A percentile compares a stretch with the other conserved stretches of the same genome.
phyloP scores from a whole-genome alignment of 2,329 filamentous ascomycete species.

The Zopfia rhizophila region DNA sequence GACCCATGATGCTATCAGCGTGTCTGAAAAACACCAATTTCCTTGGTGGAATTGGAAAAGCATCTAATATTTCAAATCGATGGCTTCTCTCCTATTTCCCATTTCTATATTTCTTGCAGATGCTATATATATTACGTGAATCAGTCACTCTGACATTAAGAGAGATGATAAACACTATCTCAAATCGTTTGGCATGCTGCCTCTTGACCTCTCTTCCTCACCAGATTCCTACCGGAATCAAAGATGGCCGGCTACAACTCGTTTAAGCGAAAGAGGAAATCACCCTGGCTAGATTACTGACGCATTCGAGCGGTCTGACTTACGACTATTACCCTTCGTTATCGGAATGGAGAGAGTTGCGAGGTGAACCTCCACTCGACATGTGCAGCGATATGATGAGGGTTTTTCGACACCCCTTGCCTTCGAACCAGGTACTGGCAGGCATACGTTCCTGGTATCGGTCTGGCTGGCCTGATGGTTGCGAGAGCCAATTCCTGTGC shows the following conservation, averaged over 20 bases:
- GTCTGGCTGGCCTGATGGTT: slow-evolving; percentile 37
- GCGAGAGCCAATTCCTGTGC: slow-evolving; percentile 31
- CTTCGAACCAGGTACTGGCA: slow-evolving; percentile 39
- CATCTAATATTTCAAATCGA: slow-evolving; percentile 3
- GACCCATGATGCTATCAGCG: background rate
- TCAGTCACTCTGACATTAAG: slow-evolving; percentile 1
- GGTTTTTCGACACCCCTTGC: slow-evolving; percentile 26
- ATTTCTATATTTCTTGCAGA: slow-evolving; percentile 11
- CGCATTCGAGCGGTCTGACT: slow-evolving; percentile 37
- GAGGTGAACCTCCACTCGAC: slow-evolving; percentile 14
- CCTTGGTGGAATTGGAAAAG: slow-evolving; percentile 10
- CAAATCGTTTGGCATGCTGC: slow-evolving; percentile 26
- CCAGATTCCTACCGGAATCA: slow-evolving; percentile 29
- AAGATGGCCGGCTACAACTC: slow-evolving; percentile 21
- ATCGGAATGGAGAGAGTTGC: slow-evolving; percentile 18
- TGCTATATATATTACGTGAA: slow-evolving; percentile 12
- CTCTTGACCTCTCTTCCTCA: slow-evolving; percentile 23
- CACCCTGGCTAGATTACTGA: slow-evolving; percentile 34
- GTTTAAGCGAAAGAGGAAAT: slow-evolving; percentile 29
- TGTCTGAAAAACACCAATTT: slow-evolving; percentile 8
- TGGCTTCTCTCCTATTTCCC: background rate
- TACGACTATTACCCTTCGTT: slow-evolving; percentile 33
- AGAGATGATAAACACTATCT: slow-evolving; percentile 25
- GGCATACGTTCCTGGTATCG: slow-evolving; percentile 33
- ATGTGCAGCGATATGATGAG: slow-evolving; percentile 23